Evolutionary conservation across 257 asterid genomes (phyloP), one percentile per base, ranked within the genome.

Genomic region (Gentiana macrophylla): DNA sequence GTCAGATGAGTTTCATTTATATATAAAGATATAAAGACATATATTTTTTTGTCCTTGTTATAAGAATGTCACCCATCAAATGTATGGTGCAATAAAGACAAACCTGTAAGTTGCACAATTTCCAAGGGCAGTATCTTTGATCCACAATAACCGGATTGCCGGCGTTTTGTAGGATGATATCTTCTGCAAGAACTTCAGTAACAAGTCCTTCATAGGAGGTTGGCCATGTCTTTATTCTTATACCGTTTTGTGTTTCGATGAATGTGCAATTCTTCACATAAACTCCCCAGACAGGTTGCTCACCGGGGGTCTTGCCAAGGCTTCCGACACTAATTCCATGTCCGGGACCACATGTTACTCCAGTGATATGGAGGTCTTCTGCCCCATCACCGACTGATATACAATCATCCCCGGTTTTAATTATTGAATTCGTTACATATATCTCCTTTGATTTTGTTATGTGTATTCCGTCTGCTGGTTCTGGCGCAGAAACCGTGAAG

Each of bases 281-380:
- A 9, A 79, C 15, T 0, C 73, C 73, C 1, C 12, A 2, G 15
- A 79, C 71, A 10, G 76, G 79, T 12, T 64, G 62, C 63, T 79
- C 85, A 0, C 36, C 38, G 0, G 1, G 12, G 2, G 5, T 2
- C 68, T 44, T 70, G 0, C 78, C 78, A 1, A 79, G 67, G 54
- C 85, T 79, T n/a, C 82, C 80, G 3, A 79, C 57, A 56, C 82
- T 75, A 53, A 79, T 67, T 4, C 82, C 85, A 32, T 79, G 82
- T 0, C 85, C 78, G 0, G 80, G 85, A 12, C 85, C 82, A 12
- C 82, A 79, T 0, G 33, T n/a, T 32, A 73, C 76, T 41, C 60
- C 68, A 8, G 44, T n/a, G 32, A 79, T 51, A 37, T 36, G 52
- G 12, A 72, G 34, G 2, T 72, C 59, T 1, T 37, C 12, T 50